Base-by-base conservation (phyloP, 2,329 filamentous ascomycete species). In the Pestalotiopsis sp. region DNA sequence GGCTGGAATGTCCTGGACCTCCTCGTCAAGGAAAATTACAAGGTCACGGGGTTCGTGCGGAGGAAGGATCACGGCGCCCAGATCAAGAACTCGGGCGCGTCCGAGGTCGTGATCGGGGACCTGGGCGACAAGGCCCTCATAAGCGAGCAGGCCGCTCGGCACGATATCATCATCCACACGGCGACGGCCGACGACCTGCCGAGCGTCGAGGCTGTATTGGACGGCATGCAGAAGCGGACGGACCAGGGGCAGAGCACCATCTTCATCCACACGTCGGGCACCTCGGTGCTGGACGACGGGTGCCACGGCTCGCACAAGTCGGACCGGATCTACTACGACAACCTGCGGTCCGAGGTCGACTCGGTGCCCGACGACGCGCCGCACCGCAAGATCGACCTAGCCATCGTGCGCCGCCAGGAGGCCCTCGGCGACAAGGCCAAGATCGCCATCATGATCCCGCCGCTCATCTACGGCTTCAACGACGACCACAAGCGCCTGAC, bases 261-360 rank as follows among this genome's bases (percentile, higher is more conserved):
- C 69, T 87, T 80, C 77, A 84, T 86, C 68, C 84, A 86, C 72
- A 86, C 84, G 3, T 82, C 80, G 6, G 84, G 83, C 4, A 81
- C 81, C 6, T 78, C 77, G 11, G 75, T 84, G 6, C 70, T 85
- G 3, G 77, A 75, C 65, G 84, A 85, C 69, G 74, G 73, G 12
- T 70, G 79, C 1, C 68, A 75, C 23, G 81, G 81, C 17, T 70
- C 70, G 14, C 78, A 69, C 65, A 79, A 79, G 52, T 74, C 74
- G 61, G 77, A 81, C 56, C 82, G 79, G 62, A 76, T 85, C 66
- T 86, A 80, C 73, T 74, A 78, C 72, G 84, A 86, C 71, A 76
- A 79, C 69, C 72, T 77, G n/a, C 77, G 78, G 2, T 74, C 76
- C 2, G 78, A 79, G 9, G 77, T 86, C 41, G 80, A 86, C 70